These are phyloP conservation scores for Colletotrichum musae DNA, from an alignment of 2,329 filamentous ascomycete species.

Conservation along the genomic window DNA sequence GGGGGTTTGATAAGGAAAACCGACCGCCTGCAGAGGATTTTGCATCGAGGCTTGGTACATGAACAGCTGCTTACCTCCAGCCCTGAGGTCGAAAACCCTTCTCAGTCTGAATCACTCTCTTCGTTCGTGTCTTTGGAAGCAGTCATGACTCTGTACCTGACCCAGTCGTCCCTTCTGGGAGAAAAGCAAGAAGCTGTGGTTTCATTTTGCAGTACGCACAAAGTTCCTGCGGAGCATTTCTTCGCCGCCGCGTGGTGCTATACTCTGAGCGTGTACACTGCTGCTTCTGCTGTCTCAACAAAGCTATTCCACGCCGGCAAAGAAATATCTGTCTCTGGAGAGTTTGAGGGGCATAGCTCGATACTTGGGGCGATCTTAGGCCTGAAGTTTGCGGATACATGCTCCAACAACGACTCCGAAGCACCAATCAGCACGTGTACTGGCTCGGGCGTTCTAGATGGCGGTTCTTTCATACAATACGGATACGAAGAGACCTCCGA, in stretches of 20 bases:
- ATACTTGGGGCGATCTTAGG: neutral
- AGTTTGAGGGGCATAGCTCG: neutral
- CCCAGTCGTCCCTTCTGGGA: neutral
- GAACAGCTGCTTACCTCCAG: no score
- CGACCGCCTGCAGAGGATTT: no score
- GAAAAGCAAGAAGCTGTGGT: neutral
- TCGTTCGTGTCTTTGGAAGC: neutral
- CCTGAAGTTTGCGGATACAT: neutral
- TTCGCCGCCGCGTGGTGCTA: conserved; percentile 10
- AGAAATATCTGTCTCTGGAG: neutral
- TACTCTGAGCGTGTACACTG: conserved; percentile 8
- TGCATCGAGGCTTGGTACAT: no score
- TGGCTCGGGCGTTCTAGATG: no score
- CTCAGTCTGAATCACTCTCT: neutral
- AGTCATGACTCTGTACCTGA: neutral
- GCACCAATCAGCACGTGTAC: no score
- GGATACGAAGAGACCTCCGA: no score
- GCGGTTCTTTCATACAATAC: no score
- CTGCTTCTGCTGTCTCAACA: neutral
- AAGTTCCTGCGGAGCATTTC: neutral
- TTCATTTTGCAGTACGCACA: neutral
- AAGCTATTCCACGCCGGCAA: neutral
- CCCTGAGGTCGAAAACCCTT: no score
- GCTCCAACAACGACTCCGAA: no score
- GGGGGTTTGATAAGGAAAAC: no score